Conservation (phyloP, 2,329 filamentous ascomycete genomes). For the Curvularia spicifera region DNA sequence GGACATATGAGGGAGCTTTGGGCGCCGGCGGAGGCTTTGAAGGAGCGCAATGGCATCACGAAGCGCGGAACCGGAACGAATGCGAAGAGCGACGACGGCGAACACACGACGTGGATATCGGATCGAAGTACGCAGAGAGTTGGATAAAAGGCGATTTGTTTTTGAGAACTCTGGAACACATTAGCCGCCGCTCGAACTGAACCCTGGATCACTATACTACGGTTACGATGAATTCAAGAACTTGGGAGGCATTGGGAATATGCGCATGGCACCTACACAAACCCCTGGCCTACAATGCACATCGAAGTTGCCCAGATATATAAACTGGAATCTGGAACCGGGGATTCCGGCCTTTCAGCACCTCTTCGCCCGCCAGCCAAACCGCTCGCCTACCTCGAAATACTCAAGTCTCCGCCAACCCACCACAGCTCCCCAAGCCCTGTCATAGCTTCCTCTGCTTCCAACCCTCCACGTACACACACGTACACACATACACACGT, state of each 20-base stretch:
- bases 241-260: not conserved
- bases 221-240: not conserved
- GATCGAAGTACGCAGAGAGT: not conserved
- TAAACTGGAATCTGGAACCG: too few relatives aligned
- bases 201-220: not conserved
- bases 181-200: not conserved
- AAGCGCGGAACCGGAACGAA: conserved; percentile 17
- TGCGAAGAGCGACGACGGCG: conserved; percentile 11
- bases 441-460: not conserved
- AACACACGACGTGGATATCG: not conserved
- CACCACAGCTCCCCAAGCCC: not conserved
- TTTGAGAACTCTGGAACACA: too few relatives aligned
- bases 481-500: not conserved
- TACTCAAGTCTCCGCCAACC: not conserved
- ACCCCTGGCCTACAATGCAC: not conserved
- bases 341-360: not conserved
- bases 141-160: rapidly evolving
- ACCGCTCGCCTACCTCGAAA: not conserved
- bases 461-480: too few relatives aligned
- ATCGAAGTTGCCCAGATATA: not conserved
- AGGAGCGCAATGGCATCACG: conserved; percentile 29
- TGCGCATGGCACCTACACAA: not conserved
- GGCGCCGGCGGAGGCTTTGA: conserved; percentile 13
- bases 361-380: not conserved
- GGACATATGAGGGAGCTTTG: conserved; percentile 10